These are phyloP conservation scores for Penicillium thymicola DNA, from an alignment of 2,329 filamentous ascomycete species.

Conservation along the genomic window DNA sequence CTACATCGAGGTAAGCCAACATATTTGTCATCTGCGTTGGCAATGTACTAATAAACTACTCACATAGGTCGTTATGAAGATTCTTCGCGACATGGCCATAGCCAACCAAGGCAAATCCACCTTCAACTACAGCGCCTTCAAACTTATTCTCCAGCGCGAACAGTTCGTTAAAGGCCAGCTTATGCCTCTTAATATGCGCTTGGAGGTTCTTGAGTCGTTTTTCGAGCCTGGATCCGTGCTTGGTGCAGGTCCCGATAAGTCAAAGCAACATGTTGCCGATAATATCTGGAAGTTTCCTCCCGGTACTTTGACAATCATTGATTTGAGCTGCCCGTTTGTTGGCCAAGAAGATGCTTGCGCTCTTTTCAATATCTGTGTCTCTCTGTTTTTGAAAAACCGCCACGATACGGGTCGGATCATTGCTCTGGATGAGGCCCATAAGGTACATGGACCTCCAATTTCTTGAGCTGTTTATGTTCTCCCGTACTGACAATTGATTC, in stretches of 20 bases:
- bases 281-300: slow-evolving; percentile 25
- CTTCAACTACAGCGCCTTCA: slow-evolving; percentile 50
- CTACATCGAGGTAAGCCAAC: slow-evolving; percentile 46
- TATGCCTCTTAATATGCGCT: slow-evolving; percentile 56
- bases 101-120: slow-evolving; percentile 30
- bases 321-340: slow-evolving; percentile 70
- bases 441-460: slow-evolving; percentile 41
- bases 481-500: background rate
- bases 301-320: slow-evolving; percentile 56
- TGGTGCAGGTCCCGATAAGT: background rate
- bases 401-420: slow-evolving; percentile 51
- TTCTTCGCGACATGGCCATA: slow-evolving; percentile 52
- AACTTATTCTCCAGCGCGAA: slow-evolving; percentile 32
- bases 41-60: background rate
- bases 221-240: slow-evolving; percentile 40
- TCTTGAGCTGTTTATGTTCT: too few species aligned
- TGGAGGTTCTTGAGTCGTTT: slow-evolving; percentile 64
- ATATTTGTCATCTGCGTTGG: background rate
- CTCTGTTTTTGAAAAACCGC: slow-evolving; percentile 60
- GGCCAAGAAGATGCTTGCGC: slow-evolving; percentile 64
- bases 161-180: slow-evolving; percentile 51
- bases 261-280: slow-evolving; percentile 7
- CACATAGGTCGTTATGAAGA: slow-evolving; percentile 42
- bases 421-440: slow-evolving; percentile 55
- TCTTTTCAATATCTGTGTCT: slow-evolving; percentile 69